Conservation (phyloP, 331 rosid species). For the Erythrophleum ivorense region DNA sequence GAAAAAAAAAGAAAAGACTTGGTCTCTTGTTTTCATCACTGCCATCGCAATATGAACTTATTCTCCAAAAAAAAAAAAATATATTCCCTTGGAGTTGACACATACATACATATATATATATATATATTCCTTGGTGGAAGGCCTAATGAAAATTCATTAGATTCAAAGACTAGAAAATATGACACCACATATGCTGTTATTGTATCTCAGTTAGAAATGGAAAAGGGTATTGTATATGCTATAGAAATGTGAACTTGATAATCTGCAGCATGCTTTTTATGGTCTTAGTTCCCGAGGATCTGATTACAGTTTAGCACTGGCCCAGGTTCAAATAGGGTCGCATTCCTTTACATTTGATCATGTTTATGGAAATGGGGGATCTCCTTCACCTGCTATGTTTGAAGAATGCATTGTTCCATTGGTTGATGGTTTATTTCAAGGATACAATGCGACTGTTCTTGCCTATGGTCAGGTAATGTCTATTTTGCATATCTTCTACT, state of each 20-base stretch:
- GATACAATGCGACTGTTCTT: conserved; percentile 86
- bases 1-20: not conserved
- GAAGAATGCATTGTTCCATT: conserved; percentile 79
- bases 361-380: conserved; percentile 72
- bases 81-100: conserved; percentile 11
- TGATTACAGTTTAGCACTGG: conserved; percentile 44
- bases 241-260: conserved; percentile 21
- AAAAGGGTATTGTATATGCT: not conserved
- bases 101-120: not conserved
- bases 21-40: conserved; percentile 14
- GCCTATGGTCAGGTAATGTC: conserved; percentile 87
- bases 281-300: conserved; percentile 31
- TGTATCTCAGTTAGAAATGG: conserved; percentile 15
- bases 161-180: conserved; percentile 19
- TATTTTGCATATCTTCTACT: conserved; percentile 25
- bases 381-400: conserved; percentile 68
- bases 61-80: conserved; percentile 2
- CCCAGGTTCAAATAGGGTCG: conserved; percentile 77
- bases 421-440: conserved; percentile 82
- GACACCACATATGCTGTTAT: conserved; percentile 27
- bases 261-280: conserved; percentile 25
- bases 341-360: conserved; percentile 87
- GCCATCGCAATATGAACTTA: conserved; percentile 5
- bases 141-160: conserved; percentile 1
- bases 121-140: conserved; percentile 15